Conservation (phyloP, 1,284 basidiomycete genomes). For the Trichosporon sp. region DNA sequence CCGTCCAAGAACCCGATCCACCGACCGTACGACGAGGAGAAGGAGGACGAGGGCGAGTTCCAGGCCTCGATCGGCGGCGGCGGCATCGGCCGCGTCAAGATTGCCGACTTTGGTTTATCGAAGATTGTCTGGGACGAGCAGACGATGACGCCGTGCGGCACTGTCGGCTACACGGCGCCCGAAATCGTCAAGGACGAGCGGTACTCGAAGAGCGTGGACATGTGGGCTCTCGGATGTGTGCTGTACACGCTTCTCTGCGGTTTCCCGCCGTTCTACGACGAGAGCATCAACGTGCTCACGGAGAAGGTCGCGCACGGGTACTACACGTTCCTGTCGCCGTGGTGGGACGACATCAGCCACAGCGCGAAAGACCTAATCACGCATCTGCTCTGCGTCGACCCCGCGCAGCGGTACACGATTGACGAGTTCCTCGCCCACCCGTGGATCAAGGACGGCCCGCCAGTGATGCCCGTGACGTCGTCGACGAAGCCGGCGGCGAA, state of each 20-base stretch:
- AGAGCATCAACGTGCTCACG: constrained; percentile 94
- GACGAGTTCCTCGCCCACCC: constrained; percentile 96
- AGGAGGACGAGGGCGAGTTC: constrained; percentile 98
- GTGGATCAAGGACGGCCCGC: constrained; percentile 59
- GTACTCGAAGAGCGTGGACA: constrained; percentile 97
- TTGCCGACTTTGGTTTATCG: constrained; percentile 96
- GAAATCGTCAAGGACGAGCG: constrained; percentile 99
- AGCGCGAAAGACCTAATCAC: constrained; percentile 91
- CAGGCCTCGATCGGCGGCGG: constrained; percentile 86
- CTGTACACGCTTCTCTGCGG: constrained; percentile 98
- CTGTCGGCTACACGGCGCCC: constrained; percentile 97
- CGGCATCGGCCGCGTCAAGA: constrained; percentile 96
- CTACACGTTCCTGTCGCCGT: constrained; percentile 97
- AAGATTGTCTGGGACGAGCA: constrained; percentile 99
- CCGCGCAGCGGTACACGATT: constrained; percentile 90
- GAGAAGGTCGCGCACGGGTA: constrained; percentile 97
- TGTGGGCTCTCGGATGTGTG: constrained; percentile 99
- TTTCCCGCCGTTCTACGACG: constrained; percentile 98
- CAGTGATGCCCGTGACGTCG: constrained; percentile 48
- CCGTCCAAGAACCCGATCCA: constrained; percentile 71
- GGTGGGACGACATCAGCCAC: constrained; percentile 95
- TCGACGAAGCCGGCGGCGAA: background rate
- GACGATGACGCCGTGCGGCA: constrained; percentile 98
- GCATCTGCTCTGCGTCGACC: constrained; percentile 92
- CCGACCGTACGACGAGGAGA: constrained; percentile 95